phyloP scores from a whole-genome alignment of 257 asterid genomes.

The Solanum okadae region DNA sequence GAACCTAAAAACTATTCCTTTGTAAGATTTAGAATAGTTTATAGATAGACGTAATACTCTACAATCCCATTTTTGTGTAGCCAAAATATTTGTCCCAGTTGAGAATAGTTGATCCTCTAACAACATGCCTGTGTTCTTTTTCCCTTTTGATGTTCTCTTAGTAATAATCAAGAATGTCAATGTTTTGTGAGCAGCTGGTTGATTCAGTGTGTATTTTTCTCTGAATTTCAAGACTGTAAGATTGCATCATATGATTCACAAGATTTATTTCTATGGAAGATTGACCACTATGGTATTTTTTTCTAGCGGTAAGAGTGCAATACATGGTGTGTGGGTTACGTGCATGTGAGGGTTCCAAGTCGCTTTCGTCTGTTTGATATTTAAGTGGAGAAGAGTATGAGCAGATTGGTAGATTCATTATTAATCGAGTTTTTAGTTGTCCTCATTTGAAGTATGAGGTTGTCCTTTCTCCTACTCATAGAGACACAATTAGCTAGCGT shows the following conservation, averaged over 20 bases:
- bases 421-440: not conserved
- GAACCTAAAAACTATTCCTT: not conserved
- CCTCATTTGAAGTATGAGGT: not conserved
- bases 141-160: not conserved
- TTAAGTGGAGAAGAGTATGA: not conserved
- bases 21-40: not conserved
- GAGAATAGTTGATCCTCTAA: not conserved
- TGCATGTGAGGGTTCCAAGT: not conserved
- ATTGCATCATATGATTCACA: not conserved
- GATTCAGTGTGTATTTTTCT: not conserved
- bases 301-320: not conserved
- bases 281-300: not conserved
- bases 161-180: not conserved
- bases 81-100: not conserved
- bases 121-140: not conserved
- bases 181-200: not conserved
- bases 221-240: not conserved
- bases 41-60: not conserved
- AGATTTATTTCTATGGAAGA: not conserved
- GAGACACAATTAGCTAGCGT: not conserved
- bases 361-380: not conserved
- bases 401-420: not conserved
- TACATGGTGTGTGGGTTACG: not conserved
- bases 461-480: not conserved
- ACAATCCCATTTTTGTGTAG: not conserved